Conservation (phyloP, 2,329 filamentous ascomycete species). For the Epichloe glyceriae region DNA sequence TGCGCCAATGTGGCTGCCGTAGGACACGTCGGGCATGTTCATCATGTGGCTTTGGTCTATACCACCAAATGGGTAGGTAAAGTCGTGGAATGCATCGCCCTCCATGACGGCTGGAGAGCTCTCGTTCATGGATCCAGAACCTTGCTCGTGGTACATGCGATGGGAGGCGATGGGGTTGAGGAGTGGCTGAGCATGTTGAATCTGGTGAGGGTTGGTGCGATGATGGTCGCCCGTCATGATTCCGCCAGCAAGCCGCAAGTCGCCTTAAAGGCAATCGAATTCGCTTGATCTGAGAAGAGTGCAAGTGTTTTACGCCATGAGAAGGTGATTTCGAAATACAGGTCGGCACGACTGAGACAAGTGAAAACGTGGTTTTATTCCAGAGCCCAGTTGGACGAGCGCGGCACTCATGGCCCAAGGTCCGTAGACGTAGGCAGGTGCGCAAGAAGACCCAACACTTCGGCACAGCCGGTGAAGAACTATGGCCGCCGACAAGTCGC, state of each 20-base stretch:
- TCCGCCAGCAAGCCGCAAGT: neutral
- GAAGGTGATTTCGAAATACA: neutral
- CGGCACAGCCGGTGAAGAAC: neutral
- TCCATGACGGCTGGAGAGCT: constrained; percentile 25
- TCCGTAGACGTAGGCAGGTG: neutral
- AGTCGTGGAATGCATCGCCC: constrained; percentile 36
- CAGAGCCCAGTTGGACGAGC: neutral
- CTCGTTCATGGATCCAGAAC: constrained; percentile 12
- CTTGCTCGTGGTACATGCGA: constrained; percentile 11
- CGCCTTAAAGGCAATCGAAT: neutral
- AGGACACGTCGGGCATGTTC: constrained; percentile 19
- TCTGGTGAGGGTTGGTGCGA: constrained; percentile 16
- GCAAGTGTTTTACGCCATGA: neutral
- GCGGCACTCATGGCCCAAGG: neutral
- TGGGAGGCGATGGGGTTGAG: constrained; percentile 13
- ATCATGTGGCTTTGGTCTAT: constrained; percentile 17
- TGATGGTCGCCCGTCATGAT: constrained; percentile 19
- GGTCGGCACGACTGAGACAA: no score
- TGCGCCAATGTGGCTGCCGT: constrained; percentile 18
- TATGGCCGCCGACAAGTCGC: neutral
- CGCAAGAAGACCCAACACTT: neutral
- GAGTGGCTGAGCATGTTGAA: constrained; percentile 18
- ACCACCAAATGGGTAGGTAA: constrained; percentile 35
- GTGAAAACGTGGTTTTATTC: no score
- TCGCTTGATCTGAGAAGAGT: neutral